phyloP scores from a whole-genome alignment of 164 flowering plant species.

The Amborella trichopoda region DNA sequence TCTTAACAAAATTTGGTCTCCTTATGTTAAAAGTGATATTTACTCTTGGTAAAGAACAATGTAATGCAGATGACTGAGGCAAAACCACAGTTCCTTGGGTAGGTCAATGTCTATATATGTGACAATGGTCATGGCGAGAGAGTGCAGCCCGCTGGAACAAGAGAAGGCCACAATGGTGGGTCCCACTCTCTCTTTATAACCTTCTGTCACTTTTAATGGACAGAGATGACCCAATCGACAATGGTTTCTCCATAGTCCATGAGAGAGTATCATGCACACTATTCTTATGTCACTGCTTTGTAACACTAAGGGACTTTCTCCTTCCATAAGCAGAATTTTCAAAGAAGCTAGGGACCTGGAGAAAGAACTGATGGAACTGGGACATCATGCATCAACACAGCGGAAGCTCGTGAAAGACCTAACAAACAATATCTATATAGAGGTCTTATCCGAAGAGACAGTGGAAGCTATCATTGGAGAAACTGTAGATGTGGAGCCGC shows the following conservation, averaged over 20 bases:
- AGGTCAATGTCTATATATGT: too few relatives aligned
- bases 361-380: conserved; percentile 31
- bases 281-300: not conserved
- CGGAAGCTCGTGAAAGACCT: conserved; percentile 29
- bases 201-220: not conserved
- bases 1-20: too few relatives aligned
- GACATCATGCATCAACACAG: conserved; percentile 27
- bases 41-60: too few relatives aligned
- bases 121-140: too few relatives aligned
- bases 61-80: too few relatives aligned
- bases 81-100: too few relatives aligned
- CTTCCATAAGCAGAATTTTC: conserved; percentile 28
- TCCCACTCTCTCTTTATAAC: not conserved
- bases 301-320: conserved; percentile 1
- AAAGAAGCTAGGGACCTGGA: conserved; percentile 32
- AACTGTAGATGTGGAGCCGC: conserved; percentile 9
- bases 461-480: conserved; percentile 23
- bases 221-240: not conserved
- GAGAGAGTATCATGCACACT: not conserved
- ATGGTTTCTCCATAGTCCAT: not conserved
- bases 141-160: too few relatives aligned
- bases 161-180: too few relatives aligned
- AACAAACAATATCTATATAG: conserved; percentile 15
- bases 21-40: too few relatives aligned
- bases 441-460: conserved; percentile 21